A percentile compares a stretch with the other conserved stretches of the same genome.
Evolutionary conservation across 164 flowering plant species (phyloP).

Genomic region (Santalum album): DNA sequence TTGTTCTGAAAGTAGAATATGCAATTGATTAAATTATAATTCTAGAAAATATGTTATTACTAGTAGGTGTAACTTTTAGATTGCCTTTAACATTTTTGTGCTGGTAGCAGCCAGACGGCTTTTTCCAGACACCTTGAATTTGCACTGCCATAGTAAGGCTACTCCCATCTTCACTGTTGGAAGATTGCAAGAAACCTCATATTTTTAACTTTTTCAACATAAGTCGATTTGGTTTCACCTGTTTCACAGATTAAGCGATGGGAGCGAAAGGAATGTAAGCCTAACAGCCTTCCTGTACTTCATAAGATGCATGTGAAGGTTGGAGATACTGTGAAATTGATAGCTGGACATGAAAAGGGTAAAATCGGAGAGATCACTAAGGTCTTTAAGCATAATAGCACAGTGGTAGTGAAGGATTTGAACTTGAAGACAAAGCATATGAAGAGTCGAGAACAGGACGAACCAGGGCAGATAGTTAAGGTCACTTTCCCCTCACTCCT

Average conservation of each 20-base stretch:
- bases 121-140: too few species aligned
- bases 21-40: too few species aligned
- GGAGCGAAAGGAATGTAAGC: conserved; percentile 91
- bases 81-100: too few species aligned
- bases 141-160: too few species aligned
- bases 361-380: conserved; percentile 63
- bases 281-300: conserved; percentile 80
- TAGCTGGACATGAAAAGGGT: conserved; percentile 82
- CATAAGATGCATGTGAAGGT: conserved; percentile 92
- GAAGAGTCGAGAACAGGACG: conserved; percentile 72
- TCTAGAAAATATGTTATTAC: too few species aligned
- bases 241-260: conserved; percentile 73
- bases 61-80: too few species aligned
- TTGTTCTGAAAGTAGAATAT: too few species aligned
- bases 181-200: too few species aligned
- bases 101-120: too few species aligned
- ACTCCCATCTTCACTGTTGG: too few species aligned
- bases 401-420: conserved; percentile 68
- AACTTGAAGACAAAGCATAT: conserved; percentile 91
- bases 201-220: too few species aligned
- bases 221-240: background rate
- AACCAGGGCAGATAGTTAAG: conserved; percentile 82
- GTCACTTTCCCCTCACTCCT: conserved; percentile 22
- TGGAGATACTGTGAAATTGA: conserved; percentile 85
- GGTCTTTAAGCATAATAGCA: conserved; percentile 79